Percentiles rank a stretch among this genome's conserved stretches.
phyloP scores from a whole-genome alignment of 306 rosid genomes.

The Sicyos baderoa region DNA sequence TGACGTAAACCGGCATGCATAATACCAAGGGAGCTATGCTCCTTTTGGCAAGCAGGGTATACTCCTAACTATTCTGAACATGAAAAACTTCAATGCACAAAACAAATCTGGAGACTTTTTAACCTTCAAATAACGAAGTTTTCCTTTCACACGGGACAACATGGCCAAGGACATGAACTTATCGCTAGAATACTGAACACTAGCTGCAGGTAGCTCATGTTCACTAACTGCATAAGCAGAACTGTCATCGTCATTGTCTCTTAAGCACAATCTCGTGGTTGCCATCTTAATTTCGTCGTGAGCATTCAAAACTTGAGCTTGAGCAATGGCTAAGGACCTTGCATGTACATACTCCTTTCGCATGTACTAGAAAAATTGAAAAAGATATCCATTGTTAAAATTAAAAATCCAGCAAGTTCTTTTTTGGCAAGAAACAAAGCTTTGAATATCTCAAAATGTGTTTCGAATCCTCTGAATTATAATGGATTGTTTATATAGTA shows the following conservation, averaged over 20 bases:
- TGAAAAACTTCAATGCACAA: neutral
- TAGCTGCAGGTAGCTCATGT: conserved; percentile 61
- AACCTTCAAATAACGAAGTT: conserved; percentile 89
- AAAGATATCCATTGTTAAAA: conserved; percentile 16
- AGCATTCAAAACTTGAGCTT: conserved; percentile 81
- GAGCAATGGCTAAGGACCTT: conserved; percentile 82
- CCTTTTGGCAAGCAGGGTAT: neutral
- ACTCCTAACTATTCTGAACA: neutral
- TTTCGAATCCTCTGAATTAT: neutral
- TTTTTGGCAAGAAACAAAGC: too few species aligned
- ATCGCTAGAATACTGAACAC: conserved; percentile 56
- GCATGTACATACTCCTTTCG: conserved; percentile 89
- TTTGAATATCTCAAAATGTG: neutral
- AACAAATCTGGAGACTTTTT: neutral
- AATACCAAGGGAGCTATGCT: neutral
- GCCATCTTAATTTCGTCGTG: conserved; percentile 97
- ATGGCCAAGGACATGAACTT: conserved; percentile 61
- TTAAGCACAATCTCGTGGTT: conserved; percentile 53
- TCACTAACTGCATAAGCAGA: conserved; percentile 61
- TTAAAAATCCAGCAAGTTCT: neutral
- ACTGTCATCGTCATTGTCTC: conserved; percentile 54
- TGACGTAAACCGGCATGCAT: conserved; percentile 11
- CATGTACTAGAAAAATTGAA: conserved; percentile 52
- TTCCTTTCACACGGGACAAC: conserved; percentile 69
- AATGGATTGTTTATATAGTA: neutral